Conservation (phyloP, 345 rosid genomes). For the Diplotaxis tenuifolia region DNA sequence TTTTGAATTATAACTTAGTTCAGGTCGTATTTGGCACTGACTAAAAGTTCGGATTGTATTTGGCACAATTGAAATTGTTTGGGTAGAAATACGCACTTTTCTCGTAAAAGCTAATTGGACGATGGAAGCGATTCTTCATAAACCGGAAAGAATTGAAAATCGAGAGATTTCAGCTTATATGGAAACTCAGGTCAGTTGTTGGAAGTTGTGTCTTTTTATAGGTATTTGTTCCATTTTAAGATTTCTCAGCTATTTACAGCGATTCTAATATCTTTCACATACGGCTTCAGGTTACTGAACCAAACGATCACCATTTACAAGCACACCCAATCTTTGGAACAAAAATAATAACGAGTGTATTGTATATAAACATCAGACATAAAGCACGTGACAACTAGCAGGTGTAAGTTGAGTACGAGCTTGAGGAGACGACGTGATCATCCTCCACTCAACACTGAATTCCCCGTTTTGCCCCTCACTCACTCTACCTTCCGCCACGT, state of each 20-base stretch:
- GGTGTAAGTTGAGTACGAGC: constrained; percentile 48
- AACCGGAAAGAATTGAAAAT: not conserved
- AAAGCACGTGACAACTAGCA: constrained; percentile 56
- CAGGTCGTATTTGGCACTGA: too few relatives aligned
- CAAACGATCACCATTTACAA: not conserved
- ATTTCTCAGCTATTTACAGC: too few relatives aligned
- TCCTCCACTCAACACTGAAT: constrained; percentile 47
- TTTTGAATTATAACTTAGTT: too few relatives aligned
- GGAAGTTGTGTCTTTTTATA: too few relatives aligned
- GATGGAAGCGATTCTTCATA: not conserved
- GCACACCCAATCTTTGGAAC: not conserved
- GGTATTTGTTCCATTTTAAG: too few relatives aligned
- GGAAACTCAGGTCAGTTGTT: too few relatives aligned
- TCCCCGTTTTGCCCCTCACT: constrained; percentile 32
- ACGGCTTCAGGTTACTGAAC: not conserved
- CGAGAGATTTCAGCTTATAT: not conserved
- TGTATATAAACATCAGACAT: constrained; percentile 29
- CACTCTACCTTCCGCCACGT: constrained; percentile 54
- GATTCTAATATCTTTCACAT: not conserved
- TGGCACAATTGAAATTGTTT: too few relatives aligned
- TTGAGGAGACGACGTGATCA: constrained; percentile 36
- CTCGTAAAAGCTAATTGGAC: not conserved
- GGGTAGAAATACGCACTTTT: too few relatives aligned
- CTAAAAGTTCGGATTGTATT: too few relatives aligned
- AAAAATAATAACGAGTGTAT: not conserved